These are phyloP conservation scores for Cornus kousa DNA, from an alignment of 148 eudicot species.

Conservation along the genomic window DNA sequence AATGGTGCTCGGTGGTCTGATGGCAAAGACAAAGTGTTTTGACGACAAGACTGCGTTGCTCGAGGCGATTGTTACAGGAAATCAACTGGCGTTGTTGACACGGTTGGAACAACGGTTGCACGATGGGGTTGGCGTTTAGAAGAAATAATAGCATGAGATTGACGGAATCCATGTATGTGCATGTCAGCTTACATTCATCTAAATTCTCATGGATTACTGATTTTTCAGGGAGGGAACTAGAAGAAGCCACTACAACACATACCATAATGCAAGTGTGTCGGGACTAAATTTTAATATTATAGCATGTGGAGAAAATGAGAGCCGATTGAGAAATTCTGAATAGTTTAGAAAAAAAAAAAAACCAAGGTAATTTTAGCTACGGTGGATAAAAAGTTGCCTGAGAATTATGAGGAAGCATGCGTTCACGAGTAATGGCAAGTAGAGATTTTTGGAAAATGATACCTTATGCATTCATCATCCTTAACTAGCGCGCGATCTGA, in stretches of 20 bases:
- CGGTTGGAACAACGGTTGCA: no score
- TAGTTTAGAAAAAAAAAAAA: no score
- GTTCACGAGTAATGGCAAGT: not conserved
- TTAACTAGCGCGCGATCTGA: slow-evolving; percentile 86
- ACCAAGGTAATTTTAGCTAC: not conserved
- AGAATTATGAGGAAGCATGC: not conserved
- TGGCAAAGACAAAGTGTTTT: no score
- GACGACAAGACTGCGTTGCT: no score
- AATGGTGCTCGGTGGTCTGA: no score
- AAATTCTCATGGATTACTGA: not conserved
- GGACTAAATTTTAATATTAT: not conserved
- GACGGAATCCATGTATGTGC: not conserved
- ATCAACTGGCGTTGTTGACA: no score
- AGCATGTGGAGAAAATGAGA: not conserved
- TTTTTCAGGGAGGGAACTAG: not conserved
- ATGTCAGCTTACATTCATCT: not conserved
- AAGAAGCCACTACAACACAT: not conserved
- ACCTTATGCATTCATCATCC: slow-evolving; percentile 93
- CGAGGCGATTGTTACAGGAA: no score
- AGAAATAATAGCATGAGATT: not conserved
- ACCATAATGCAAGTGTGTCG: not conserved
- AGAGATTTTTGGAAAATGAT: slow-evolving; percentile 6
- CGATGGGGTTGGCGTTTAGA: no score
- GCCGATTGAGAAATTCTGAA: not conserved
- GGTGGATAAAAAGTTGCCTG: not conserved